Conservation (phyloP, 495 filamentous ascomycete species). For the Parathielavia appendiculata region DNA sequence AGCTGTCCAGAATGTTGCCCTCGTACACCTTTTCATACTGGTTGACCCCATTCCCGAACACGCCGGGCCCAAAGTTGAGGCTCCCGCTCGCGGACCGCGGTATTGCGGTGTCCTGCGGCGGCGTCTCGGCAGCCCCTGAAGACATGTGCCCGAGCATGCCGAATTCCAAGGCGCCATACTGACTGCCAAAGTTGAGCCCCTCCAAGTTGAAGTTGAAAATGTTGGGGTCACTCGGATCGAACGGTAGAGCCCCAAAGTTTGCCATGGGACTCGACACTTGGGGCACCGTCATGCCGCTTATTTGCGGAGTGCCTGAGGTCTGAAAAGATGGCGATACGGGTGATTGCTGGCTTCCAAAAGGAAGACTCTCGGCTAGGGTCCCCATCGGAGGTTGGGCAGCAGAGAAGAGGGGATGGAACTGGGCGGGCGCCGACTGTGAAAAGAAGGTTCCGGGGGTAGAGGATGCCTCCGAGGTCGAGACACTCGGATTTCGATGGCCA, state of each 20-base stretch:
- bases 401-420: conserved; percentile 36
- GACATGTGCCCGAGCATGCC: conserved; percentile 93
- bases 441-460: conserved; percentile 34
- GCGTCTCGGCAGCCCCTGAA: conserved; percentile 73
- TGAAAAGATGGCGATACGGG: conserved; percentile 66
- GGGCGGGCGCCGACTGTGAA: conserved; percentile 34
- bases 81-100: conserved; percentile 35
- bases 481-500: conserved; percentile 30
- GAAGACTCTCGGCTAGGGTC: conserved; percentile 42
- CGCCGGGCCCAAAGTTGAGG: conserved; percentile 38
- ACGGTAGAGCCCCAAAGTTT: conserved; percentile 57
- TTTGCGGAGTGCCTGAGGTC: conserved; percentile 26
- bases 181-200: conserved; percentile 90
- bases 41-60: conserved; percentile 41
- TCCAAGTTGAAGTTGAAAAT: conserved; percentile 92
- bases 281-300: conserved; percentile 29
- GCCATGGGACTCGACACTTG: conserved; percentile 32
- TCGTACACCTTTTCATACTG: conserved; percentile 44
- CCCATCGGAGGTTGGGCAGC: conserved; percentile 25
- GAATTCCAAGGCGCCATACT: conserved; percentile 90
- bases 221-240: conserved; percentile 85
- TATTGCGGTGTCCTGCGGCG: conserved; percentile 56
- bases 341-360: conserved; percentile 59
- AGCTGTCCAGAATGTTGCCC: conserved; percentile 35
- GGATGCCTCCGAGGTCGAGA: conserved; percentile 31